These are phyloP conservation scores for Hypericum androsaemum DNA, from an alignment of 345 rosid genomes.

Conservation along the genomic window DNA sequence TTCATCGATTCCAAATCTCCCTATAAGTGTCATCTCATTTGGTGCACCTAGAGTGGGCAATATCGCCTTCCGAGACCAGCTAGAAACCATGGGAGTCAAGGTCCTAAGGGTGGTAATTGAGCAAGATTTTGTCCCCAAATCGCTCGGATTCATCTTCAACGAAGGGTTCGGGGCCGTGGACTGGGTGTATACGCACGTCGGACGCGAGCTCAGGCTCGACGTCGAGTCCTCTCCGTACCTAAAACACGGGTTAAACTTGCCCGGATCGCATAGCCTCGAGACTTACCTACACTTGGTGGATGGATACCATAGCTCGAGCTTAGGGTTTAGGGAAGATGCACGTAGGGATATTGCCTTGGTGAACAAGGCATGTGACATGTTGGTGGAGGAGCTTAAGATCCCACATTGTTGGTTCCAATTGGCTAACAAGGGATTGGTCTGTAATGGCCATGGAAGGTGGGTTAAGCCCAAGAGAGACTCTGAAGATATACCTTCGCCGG, in stretches of 20 bases:
- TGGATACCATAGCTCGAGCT: constrained; percentile 35
- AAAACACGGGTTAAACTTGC: constrained; percentile 29
- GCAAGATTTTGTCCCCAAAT: constrained; percentile 55
- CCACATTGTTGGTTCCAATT: constrained; percentile 49
- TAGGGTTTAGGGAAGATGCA: constrained; percentile 39
- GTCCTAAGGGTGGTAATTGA: constrained; percentile 39
- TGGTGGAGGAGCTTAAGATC: constrained; percentile 41
- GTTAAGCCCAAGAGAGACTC: constrained; percentile 51
- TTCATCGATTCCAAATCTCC: constrained; percentile 27
- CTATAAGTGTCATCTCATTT: constrained; percentile 42
- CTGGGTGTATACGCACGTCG: constrained; percentile 58
- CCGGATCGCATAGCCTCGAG: constrained; percentile 44
- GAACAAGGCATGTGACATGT: constrained; percentile 46
- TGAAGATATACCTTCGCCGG: constrained; percentile 69
- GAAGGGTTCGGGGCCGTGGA: constrained; percentile 27
- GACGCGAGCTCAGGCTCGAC: constrained; percentile 44
- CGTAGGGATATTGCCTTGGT: constrained; percentile 53
- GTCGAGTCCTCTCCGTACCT: constrained; percentile 33
- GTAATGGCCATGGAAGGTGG: constrained; percentile 60
- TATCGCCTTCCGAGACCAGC: constrained; percentile 41
- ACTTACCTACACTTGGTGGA: constrained; percentile 50
- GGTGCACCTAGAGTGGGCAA: constrained; percentile 71
- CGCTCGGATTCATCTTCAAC: constrained; percentile 46
- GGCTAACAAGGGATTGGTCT: constrained; percentile 50
- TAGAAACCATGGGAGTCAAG: constrained; percentile 36